Evolutionary conservation across 768 basidiomycete genomes (phyloP), one percentile per base, ranked within the genome.

Genomic region (Neoboletus magnificus): DNA sequence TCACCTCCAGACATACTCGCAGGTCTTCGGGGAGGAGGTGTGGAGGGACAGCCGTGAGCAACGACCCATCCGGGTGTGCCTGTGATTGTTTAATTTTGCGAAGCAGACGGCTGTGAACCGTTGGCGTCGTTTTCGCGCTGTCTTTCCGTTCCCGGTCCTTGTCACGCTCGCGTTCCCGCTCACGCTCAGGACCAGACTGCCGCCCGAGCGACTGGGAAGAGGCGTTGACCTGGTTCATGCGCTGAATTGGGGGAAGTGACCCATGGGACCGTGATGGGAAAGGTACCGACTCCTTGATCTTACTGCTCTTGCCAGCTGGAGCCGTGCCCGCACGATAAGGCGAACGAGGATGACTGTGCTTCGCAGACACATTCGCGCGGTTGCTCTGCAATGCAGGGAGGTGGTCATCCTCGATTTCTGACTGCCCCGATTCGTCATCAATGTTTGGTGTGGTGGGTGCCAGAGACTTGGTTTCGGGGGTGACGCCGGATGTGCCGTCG

Each of bases 11-110:
- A 63, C 94, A 94, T 62, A 83, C 79, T 48, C 87, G 82, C 45
- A 99, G 68, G 66, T 95, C 94, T 47, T 93, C 91, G 7, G 97
- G 96, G 8, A 99, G 71, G 53, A 87, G 85, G 66, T 87, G 85
- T 0, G 91, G 89, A 7, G 88, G 79, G 18, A 92, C 76, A 7
- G 82, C 78, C 42, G 79, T 79, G 40, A 66, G 63, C 48, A 82
- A 71, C 4, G 81, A 70, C 23, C 72, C 69, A 37, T 82, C 77
- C 1, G 78, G 66, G 15, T 77, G 71, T 7, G 84, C 78, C 50
- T 81, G 78, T 60, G 84, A 88, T 73, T 83, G 86, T 71, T 81
- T 87, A 60, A 86, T 76, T 68, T 82, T 90, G 57, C 86, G 79
- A 54, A 92, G 68, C 65, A 92, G 76, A 40, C 83, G 77, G 47